phyloP scores from a whole-genome alignment of 108 stramenopile species.

The Stephanodiscus minutulus region DNA sequence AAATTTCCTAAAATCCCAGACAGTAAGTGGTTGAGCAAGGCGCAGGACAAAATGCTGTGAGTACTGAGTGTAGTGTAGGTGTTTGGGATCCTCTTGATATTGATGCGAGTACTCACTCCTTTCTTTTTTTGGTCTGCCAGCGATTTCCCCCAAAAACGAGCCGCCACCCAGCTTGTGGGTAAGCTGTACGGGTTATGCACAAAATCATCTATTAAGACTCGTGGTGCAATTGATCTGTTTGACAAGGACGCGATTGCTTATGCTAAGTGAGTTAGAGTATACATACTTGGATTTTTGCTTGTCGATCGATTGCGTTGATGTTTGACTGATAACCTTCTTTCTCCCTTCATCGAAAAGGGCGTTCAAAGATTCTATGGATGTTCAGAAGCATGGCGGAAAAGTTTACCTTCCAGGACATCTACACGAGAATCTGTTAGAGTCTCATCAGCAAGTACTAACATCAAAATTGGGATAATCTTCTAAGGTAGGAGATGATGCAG shows the following conservation, averaged over 20 bases:
- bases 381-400: slow-evolving; percentile 40
- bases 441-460: background rate
- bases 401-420: slow-evolving; percentile 37
- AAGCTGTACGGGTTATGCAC: slow-evolving; percentile 28
- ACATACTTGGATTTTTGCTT: background rate
- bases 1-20: slow-evolving; percentile 1
- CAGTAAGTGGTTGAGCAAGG: slow-evolving; percentile 28
- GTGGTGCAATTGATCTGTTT: slow-evolving; percentile 26
- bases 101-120: background rate
- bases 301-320: background rate
- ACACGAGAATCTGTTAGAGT: slow-evolving; percentile 14
- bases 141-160: slow-evolving; percentile 10
- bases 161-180: slow-evolving; percentile 14
- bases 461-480: background rate
- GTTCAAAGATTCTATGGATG: slow-evolving; percentile 43
- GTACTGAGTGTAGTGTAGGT: background rate
- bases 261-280: slow-evolving; percentile 24
- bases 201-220: slow-evolving; percentile 3
- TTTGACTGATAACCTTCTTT: background rate
- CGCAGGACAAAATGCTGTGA: slow-evolving; percentile 37
- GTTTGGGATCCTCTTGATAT: background rate
- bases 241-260: slow-evolving; percentile 37
- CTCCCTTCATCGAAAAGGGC: slow-evolving; percentile 9
- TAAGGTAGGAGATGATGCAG: background rate
- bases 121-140: background rate